Evolutionary conservation across 257 asterid species (phyloP).

Genomic region (Echites panduratus): DNA sequence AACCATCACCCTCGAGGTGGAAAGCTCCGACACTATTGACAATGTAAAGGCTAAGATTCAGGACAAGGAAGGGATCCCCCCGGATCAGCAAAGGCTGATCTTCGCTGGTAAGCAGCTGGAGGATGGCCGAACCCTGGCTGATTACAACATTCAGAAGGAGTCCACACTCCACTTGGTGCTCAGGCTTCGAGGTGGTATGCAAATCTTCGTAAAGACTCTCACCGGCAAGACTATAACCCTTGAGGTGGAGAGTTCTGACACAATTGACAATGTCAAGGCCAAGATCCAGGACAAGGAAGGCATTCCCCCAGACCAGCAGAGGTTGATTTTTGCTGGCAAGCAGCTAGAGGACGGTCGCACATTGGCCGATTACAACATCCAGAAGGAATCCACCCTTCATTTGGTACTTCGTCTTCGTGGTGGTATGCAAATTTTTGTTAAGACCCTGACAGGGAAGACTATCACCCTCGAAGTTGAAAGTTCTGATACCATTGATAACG

Average conservation of each 20-base stretch:
- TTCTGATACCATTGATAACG: constrained; percentile 45
- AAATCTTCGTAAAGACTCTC: constrained; percentile 36
- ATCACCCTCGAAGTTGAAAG: constrained; percentile 49
- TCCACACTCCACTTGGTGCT: constrained; percentile 37
- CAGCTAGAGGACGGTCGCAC: constrained; percentile 41
- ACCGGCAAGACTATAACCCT: constrained; percentile 39
- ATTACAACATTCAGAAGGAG: constrained; percentile 38
- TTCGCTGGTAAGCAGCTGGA: constrained; percentile 33
- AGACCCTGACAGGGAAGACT: constrained; percentile 46
- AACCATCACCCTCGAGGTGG: constrained; percentile 33
- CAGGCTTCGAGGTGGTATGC: constrained; percentile 39
- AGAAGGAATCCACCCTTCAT: constrained; percentile 48
- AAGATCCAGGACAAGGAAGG: constrained; percentile 46
- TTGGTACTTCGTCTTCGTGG: constrained; percentile 48
- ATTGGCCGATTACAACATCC: constrained; percentile 49
- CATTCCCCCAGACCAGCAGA: constrained; percentile 42
- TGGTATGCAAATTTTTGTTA: constrained; percentile 44
- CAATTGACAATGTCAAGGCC: constrained; percentile 38
- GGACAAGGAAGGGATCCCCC: constrained; percentile 37
- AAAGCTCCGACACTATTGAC: constrained; percentile 35
- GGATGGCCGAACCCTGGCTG: constrained; percentile 34
- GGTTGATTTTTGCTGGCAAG: constrained; percentile 37
- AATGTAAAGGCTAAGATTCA: constrained; percentile 35
- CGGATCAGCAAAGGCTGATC: constrained; percentile 37
- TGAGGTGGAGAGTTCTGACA: constrained; percentile 39